Conservation (phyloP, 2,329 filamentous ascomycete species). For the Phialophora tarda region DNA sequence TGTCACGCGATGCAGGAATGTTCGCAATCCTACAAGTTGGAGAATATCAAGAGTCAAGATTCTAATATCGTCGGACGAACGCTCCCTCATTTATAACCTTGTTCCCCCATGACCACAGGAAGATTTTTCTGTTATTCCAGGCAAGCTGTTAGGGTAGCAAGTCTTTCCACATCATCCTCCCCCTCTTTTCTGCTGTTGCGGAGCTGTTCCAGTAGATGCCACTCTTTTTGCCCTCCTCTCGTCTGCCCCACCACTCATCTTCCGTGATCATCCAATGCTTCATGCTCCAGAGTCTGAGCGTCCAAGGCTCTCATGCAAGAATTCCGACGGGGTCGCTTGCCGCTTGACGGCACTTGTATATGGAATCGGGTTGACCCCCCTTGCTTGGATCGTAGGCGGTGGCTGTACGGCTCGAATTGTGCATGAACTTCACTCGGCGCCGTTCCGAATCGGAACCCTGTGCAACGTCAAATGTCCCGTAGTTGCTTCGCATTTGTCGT, state of each 20-base stretch:
- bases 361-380: neutral
- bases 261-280: conserved; percentile 14
- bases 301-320: conserved; percentile 12
- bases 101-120: conserved; percentile 8
- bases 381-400: neutral
- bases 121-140: conserved; percentile 15
- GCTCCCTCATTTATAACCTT: conserved; percentile 24
- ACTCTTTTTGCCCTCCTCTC: conserved; percentile 9
- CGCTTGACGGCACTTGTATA: conserved; percentile 17
- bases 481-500: neutral
- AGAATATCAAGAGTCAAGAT: conserved; percentile 13
- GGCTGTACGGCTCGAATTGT: neutral
- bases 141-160: neutral
- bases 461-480: neutral
- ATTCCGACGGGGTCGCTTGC: conserved; percentile 8
- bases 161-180: conserved; percentile 17
- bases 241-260: conserved; percentile 26
- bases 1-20: neutral
- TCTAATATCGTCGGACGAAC: conserved; percentile 26
- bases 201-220: conserved; percentile 26
- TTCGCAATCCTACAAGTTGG: neutral
- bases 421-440: conserved; percentile 13
- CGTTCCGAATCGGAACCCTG: conserved; percentile 2
- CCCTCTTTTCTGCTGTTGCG: conserved; percentile 26
- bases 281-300: conserved; percentile 8